Evolutionary conservation across 2,329 filamentous ascomycete species (phyloP).

Genomic region (Arthrobotrys iridis): DNA sequence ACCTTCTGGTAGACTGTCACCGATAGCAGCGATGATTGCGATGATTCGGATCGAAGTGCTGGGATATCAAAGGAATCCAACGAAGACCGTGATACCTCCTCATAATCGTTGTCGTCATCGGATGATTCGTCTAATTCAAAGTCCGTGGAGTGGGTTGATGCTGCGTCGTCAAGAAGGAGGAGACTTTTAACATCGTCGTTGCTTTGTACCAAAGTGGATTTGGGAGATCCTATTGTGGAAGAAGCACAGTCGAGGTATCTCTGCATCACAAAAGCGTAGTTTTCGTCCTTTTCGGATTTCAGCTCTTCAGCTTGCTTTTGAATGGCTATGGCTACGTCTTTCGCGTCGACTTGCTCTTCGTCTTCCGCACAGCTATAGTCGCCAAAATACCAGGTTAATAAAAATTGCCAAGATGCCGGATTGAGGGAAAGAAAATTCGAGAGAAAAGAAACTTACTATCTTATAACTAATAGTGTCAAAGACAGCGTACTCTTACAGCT

Average conservation of each 20-base stretch:
- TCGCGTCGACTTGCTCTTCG: slow-evolving; percentile 22
- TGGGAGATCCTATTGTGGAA: slow-evolving; percentile 47
- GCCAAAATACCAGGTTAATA: too few relatives aligned
- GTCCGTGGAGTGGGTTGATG: slow-evolving; percentile 9
- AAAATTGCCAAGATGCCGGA: neutral
- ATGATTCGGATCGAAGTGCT: slow-evolving; percentile 3
- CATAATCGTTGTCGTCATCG: slow-evolving; percentile 2
- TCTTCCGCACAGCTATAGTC: slow-evolving; percentile 39
- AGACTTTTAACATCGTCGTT: slow-evolving; percentile 29
- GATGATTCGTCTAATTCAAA: neutral
- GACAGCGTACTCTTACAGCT: slow-evolving; percentile 53
- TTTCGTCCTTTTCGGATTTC: slow-evolving; percentile 46
- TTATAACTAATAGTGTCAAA: slow-evolving; percentile 43
- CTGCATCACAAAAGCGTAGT: slow-evolving; percentile 51
- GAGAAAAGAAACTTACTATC: slow-evolving; percentile 53
- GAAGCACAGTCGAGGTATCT: slow-evolving; percentile 48
- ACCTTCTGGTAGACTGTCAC: slow-evolving; percentile 43
- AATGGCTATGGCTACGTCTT: slow-evolving; percentile 46
- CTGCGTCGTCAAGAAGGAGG: slow-evolving; percentile 31
- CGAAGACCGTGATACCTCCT: neutral
- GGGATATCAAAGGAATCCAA: slow-evolving; percentile 24
- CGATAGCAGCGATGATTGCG: slow-evolving; percentile 30
- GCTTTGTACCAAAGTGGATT: slow-evolving; percentile 38
- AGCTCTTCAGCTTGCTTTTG: slow-evolving; percentile 38
- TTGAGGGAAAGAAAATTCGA: neutral